Evolutionary conservation across 768 basidiomycete species (phyloP), one percentile per base, ranked within the genome.

Genomic region (Austroboletus festivus): DNA sequence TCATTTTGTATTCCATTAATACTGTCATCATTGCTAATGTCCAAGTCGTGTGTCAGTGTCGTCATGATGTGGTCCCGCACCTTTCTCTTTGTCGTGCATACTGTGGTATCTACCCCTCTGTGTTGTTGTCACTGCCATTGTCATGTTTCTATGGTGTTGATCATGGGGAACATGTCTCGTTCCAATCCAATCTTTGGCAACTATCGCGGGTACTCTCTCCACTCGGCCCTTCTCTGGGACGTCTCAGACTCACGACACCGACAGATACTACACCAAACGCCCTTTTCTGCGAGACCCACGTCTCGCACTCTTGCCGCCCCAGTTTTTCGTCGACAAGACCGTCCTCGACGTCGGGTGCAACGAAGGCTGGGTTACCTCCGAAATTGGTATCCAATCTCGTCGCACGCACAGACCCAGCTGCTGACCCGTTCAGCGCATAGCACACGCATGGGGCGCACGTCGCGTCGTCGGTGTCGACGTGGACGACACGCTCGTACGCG

Each of bases 301-400:
- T 15, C 74, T 95, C 2, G 71, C 75, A 1, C 68, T 84, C 16
- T 68, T 95, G 2, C 83, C 83, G 0, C 34, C 64, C 4, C 55
- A 65, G 1, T 69, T 86, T 28, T 83, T 93, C 56, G 22, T 50
- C 3, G 76, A 67, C 13, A 78, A 79, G 49, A 70, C 73, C 40
- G 84, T 93, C 3, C 74, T 95, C 11, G 92, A 95, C 65, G 69
- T 94, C 0, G 92, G 92, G 1, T 90, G 89, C 62, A 95, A 94
- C 63, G 84, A 89, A 59, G 92, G 92, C 8, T 81, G 78, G 76
- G 83, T 94, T 30, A 85, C 88, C 1, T 86, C 86, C 61, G 89
- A 93, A 63, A 81, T 93, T n/a, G 91, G 91, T 85, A 53, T 41
- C 72, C 40, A 24, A 33, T 40, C 30, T 35, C 10, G 34, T 16